Evolutionary conservation across 768 basidiomycete genomes (phyloP).

Genomic region (Lentinula detonsa): DNA sequence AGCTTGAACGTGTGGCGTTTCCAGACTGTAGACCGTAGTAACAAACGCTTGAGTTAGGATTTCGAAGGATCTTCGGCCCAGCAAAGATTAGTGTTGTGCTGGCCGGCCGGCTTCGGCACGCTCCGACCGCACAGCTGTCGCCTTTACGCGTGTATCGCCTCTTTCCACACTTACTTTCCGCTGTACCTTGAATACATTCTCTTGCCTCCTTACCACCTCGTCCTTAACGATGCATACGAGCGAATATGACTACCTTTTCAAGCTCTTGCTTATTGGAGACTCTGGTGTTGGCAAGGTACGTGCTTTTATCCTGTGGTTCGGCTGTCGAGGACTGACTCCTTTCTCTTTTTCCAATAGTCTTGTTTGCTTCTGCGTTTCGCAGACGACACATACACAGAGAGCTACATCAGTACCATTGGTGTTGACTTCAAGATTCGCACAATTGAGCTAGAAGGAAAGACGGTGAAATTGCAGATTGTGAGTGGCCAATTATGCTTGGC

Average conservation of each 20-base stretch:
- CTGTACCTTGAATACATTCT: conserved; percentile 20
- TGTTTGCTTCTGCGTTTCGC: conserved; percentile 88
- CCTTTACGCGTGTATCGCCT: conserved; percentile 3
- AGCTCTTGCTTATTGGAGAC: conserved; percentile 91
- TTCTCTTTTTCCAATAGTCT: conserved; percentile 48
- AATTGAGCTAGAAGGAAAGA: conserved; percentile 97
- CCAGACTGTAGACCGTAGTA: too few relatives aligned
- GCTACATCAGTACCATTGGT: conserved; percentile 96
- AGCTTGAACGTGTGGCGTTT: too few relatives aligned
- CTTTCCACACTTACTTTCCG: conserved; percentile 14
- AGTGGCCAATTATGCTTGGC: conserved; percentile 27
- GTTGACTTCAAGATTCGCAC: conserved; percentile 99
- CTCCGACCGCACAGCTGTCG: neutral
- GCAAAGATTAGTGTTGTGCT: neutral
- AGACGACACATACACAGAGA: conserved; percentile 97
- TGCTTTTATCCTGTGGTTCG: conserved; percentile 11
- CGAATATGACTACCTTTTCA: conserved; percentile 96
- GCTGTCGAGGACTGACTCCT: conserved; percentile 8
- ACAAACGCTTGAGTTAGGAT: too few relatives aligned
- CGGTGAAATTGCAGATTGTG: conserved; percentile 97
- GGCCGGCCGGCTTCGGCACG: neutral
- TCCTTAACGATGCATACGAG: conserved; percentile 71
- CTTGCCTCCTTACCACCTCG: conserved; percentile 15
- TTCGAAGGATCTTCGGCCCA: too few relatives aligned
- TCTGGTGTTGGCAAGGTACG: conserved; percentile 91